phyloP scores from a whole-genome alignment of 2,329 filamentous ascomycete species.

The Mycocentrospora acerina region DNA sequence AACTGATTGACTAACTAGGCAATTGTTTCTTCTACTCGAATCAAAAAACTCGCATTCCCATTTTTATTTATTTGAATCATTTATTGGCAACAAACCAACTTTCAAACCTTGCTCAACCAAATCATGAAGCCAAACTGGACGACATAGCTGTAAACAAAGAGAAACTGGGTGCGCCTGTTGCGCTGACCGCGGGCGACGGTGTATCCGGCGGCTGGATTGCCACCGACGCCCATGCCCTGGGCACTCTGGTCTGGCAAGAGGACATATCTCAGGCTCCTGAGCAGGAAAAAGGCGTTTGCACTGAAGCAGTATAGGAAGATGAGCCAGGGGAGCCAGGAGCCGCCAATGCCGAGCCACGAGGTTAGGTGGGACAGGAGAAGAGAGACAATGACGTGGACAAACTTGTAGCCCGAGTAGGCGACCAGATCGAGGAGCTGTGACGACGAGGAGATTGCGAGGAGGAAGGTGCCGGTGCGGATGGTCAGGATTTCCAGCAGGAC shows the following conservation, averaged over 20 bases:
- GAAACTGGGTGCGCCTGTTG: slow-evolving; percentile 34
- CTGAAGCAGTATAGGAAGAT: slow-evolving; percentile 90
- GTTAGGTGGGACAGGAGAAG: slow-evolving; percentile 69
- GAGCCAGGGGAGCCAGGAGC: slow-evolving; percentile 84
- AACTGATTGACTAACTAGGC: no score
- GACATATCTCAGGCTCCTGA: slow-evolving; percentile 94
- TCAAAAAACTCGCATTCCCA: no score
- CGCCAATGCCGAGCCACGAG: slow-evolving; percentile 71
- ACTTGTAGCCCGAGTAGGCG: slow-evolving; percentile 98
- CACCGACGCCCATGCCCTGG: slow-evolving; percentile 30
- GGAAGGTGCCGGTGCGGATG: slow-evolving; percentile 88
- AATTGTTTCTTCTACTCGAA: no score
- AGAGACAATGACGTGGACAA: slow-evolving; percentile 92
- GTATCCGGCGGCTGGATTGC: slow-evolving; percentile 54
- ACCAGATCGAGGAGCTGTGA: slow-evolving; percentile 91
- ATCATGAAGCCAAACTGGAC: slow-evolving; percentile 97
- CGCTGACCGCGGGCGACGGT: slow-evolving; percentile 76
- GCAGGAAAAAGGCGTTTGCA: slow-evolving; percentile 92
- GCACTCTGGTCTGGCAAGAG: slow-evolving; percentile 70
- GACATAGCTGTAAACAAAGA: slow-evolving; percentile 71
- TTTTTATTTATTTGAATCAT: no score
- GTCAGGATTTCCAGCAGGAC: slow-evolving; percentile 87
- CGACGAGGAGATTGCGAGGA: slow-evolving; percentile 90
- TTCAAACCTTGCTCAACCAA: slow-evolving; percentile 55
- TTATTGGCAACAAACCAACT: no score